Evolutionary conservation across 768 basidiomycete genomes (phyloP).

Genomic region (Vararia minispora): DNA sequence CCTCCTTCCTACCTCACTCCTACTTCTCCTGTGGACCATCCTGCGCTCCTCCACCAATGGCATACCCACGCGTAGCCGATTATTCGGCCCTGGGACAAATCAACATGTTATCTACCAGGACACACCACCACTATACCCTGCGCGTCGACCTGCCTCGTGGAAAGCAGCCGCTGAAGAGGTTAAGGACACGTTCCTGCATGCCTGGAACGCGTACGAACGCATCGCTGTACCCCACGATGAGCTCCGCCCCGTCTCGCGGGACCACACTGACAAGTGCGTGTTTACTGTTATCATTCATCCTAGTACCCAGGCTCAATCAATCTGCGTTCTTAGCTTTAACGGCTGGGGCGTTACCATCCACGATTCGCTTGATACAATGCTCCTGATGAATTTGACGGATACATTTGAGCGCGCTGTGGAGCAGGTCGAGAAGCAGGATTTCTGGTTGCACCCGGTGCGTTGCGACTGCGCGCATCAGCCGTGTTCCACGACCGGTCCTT

Average conservation of each 20-base stretch:
- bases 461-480: too few relatives aligned
- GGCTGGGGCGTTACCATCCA: slow-evolving; percentile 70
- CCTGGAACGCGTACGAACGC: slow-evolving; percentile 53
- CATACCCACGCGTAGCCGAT: too few relatives aligned
- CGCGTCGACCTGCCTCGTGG: slow-evolving; percentile 27
- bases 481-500: too few relatives aligned
- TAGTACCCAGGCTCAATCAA: too few relatives aligned
- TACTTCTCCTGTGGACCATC: background rate
- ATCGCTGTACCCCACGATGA: slow-evolving; percentile 58
- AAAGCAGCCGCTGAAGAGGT: slow-evolving; percentile 41
- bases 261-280: slow-evolving; percentile 36
- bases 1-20: background rate
- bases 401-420: slow-evolving; percentile 59
- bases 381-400: slow-evolving; percentile 61
- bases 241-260: slow-evolving; percentile 39
- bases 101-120: too few relatives aligned
- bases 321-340: slow-evolving; percentile 44
- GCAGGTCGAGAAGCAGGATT: too few relatives aligned
- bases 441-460: too few relatives aligned
- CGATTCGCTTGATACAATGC: slow-evolving; percentile 78
- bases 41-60: too few relatives aligned
- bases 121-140: too few relatives aligned
- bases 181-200: slow-evolving; percentile 52
- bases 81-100: too few relatives aligned
- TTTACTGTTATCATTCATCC: background rate